Evolutionary conservation across 768 basidiomycete species (phyloP).

Genomic region (Kwoniella pini): DNA sequence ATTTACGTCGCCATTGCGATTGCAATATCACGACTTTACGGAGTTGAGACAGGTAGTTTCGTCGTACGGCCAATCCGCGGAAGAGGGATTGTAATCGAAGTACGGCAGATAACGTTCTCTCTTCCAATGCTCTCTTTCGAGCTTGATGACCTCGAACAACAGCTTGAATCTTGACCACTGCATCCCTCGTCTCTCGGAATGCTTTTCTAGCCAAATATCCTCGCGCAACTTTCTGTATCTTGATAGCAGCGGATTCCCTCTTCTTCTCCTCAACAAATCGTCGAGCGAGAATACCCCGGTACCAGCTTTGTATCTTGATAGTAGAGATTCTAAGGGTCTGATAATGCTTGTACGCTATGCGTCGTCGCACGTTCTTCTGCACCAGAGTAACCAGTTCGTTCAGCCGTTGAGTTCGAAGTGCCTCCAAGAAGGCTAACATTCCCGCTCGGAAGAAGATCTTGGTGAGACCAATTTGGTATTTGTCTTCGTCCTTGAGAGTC

Average conservation of each 20-base stretch:
- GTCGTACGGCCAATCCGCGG: slow-evolving; percentile 68
- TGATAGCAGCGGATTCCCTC: slow-evolving; percentile 70
- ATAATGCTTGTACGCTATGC: slow-evolving; percentile 80
- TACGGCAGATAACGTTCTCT: slow-evolving; percentile 65
- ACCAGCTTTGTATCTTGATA: slow-evolving; percentile 89
- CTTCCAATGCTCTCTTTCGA: slow-evolving; percentile 54
- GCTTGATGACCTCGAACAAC: slow-evolving; percentile 52
- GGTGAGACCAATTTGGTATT: slow-evolving; percentile 93
- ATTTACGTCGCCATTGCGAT: slow-evolving; percentile 83
- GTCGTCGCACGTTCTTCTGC: slow-evolving; percentile 93
- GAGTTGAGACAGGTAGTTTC: slow-evolving; percentile 52
- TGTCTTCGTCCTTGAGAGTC: slow-evolving; percentile 90
- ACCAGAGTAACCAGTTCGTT: slow-evolving; percentile 91
- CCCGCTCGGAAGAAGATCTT: slow-evolving; percentile 99
- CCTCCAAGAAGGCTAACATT: slow-evolving; percentile 94
- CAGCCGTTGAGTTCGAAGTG: slow-evolving; percentile 80
- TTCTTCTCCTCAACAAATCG: slow-evolving; percentile 70
- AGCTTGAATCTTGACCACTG: slow-evolving; percentile 76
- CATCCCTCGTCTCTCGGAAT: slow-evolving; percentile 65
- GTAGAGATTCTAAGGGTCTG: slow-evolving; percentile 68
- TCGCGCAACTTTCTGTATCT: slow-evolving; percentile 72
- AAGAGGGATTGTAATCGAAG: slow-evolving; percentile 74
- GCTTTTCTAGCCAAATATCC: slow-evolving; percentile 71
- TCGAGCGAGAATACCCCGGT: slow-evolving; percentile 81
- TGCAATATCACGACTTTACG: slow-evolving; percentile 79